A percentile compares a stretch with the other conserved stretches of the same genome.
Conservation (phyloP, 2,329 filamentous ascomycete species). For the Aureobasidium sp. region DNA sequence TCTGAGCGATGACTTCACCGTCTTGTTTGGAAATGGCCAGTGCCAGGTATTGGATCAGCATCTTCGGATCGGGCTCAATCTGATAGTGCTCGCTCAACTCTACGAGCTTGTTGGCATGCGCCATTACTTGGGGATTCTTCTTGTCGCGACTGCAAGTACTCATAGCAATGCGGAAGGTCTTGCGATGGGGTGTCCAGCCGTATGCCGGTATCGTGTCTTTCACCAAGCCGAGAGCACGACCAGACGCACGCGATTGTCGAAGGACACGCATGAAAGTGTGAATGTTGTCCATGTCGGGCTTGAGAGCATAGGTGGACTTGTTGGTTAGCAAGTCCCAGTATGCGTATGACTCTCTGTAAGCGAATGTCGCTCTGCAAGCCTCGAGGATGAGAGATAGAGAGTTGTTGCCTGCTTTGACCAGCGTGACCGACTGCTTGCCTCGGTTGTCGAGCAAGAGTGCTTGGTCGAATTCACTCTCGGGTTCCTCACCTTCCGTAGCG, state of each 20-base stretch:
- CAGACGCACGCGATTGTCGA: slow-evolving; percentile 58
- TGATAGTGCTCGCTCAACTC: slow-evolving; percentile 51
- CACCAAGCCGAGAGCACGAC: slow-evolving; percentile 41
- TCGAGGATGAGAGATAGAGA: slow-evolving; percentile 63
- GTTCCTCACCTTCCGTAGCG: slow-evolving; percentile 15
- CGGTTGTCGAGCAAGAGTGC: neutral
- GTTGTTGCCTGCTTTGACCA: slow-evolving; percentile 44
- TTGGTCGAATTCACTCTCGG: slow-evolving; percentile 6
- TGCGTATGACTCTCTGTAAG: slow-evolving; percentile 52
- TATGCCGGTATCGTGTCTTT: slow-evolving; percentile 28
- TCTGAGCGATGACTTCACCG: slow-evolving; percentile 23
- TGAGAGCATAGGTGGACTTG: slow-evolving; percentile 47
- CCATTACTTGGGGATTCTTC: slow-evolving; percentile 63
- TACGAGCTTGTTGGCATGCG: slow-evolving; percentile 58
- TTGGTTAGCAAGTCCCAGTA: slow-evolving; percentile 73
- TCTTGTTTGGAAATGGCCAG: slow-evolving; percentile 42
- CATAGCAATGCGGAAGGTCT: slow-evolving; percentile 67
- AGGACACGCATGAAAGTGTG: slow-evolving; percentile 61
- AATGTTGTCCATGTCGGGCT: slow-evolving; percentile 67
- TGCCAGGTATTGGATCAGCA: slow-evolving; percentile 51
- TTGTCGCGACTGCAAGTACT: slow-evolving; percentile 67
- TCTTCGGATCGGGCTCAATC: slow-evolving; percentile 43
- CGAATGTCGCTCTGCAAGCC: slow-evolving; percentile 54
- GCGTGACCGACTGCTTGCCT: slow-evolving; percentile 22
- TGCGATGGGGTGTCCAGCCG: slow-evolving; percentile 30